Evolutionary conservation across 1,139 yeast genomes (phyloP).

Genomic region (Taiozyma sp.): DNA sequence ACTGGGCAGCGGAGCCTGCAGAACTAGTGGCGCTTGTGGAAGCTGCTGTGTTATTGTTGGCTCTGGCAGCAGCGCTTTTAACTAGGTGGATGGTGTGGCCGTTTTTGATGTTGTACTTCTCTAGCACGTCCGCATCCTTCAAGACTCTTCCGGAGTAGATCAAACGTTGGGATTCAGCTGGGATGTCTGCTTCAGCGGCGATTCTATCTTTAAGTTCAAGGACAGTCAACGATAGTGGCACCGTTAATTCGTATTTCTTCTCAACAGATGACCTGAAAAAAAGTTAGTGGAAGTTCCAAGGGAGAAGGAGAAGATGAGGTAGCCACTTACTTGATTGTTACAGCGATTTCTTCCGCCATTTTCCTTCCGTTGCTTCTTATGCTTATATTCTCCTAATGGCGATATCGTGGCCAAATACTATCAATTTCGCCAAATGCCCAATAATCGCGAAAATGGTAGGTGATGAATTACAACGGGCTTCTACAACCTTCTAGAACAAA

Average conservation of each 20-base stretch:
- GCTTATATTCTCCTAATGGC: too few relatives aligned
- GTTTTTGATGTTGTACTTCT: slow-evolving; percentile 70
- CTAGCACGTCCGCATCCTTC: slow-evolving; percentile 75
- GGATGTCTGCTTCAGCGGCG: slow-evolving; percentile 54
- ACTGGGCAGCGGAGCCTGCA: slow-evolving; percentile 18
- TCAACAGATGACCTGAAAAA: slow-evolving; percentile 51
- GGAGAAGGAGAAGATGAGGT: not conserved
- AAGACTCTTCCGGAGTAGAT: slow-evolving; percentile 93
- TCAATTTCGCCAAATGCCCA: not conserved
- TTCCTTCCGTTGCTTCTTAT: not conserved
- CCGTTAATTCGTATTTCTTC: slow-evolving; percentile 64
- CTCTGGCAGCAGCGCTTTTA: slow-evolving; percentile 51
- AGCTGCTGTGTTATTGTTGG: slow-evolving; percentile 20
- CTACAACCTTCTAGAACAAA: not conserved
- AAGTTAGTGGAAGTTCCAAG: slow-evolving; percentile 1
- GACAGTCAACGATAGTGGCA: slow-evolving; percentile 53
- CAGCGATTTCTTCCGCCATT: slow-evolving; percentile 14
- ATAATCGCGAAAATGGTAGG: not conserved
- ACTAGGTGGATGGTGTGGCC: slow-evolving; percentile 92
- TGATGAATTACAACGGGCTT: not conserved
- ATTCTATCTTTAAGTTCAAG: slow-evolving; percentile 65
- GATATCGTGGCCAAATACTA: too few relatives aligned
- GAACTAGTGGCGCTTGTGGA: slow-evolving; percentile 16
- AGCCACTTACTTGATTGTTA: slow-evolving; percentile 18
- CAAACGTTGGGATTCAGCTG: slow-evolving; percentile 76